Evolutionary conservation across 2,329 filamentous ascomycete species (phyloP).

Genomic region (Sporothrix phasma): DNA sequence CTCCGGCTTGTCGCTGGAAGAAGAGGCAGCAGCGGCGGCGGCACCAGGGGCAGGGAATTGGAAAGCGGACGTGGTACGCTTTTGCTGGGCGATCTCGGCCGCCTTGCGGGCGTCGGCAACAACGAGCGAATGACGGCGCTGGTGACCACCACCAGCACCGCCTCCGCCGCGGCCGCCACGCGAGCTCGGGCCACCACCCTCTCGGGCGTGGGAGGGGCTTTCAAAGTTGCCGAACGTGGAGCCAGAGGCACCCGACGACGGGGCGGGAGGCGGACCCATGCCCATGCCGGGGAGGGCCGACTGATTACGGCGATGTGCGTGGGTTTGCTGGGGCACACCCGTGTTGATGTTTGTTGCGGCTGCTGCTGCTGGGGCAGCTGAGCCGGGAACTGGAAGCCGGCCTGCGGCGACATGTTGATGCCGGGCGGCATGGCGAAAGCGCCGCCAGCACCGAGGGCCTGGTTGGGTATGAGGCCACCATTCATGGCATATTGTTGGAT

Average conservation of each 20-base stretch:
- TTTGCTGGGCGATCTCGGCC: slow-evolving; percentile 91
- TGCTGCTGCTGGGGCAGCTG: slow-evolving; percentile 62
- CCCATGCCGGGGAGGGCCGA: slow-evolving; percentile 89
- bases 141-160: slow-evolving; percentile 65
- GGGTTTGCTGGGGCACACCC: slow-evolving; percentile 66
- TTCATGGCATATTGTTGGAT: slow-evolving; percentile 96
- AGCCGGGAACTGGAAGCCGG: slow-evolving; percentile 80
- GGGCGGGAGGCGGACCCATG: slow-evolving; percentile 80
- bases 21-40: slow-evolving; percentile 41
- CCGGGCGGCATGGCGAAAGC: slow-evolving; percentile 66
- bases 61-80: slow-evolving; percentile 85
- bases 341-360: slow-evolving; percentile 62
- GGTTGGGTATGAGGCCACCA: slow-evolving; percentile 72
- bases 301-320: slow-evolving; percentile 93
- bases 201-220: slow-evolving; percentile 48
- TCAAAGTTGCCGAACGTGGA: slow-evolving; percentile 71
- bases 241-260: slow-evolving; percentile 81
- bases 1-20: slow-evolving; percentile 40
- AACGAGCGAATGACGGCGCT: slow-evolving; percentile 87
- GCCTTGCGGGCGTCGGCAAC: slow-evolving; percentile 96
- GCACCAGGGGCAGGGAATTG: slow-evolving; percentile 78
- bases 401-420: slow-evolving; percentile 70
- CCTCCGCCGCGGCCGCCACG: slow-evolving; percentile 39
- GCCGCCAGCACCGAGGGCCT: slow-evolving; percentile 58
- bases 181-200: slow-evolving; percentile 47